Percentiles rank a stretch among this genome's conserved stretches.
Evolutionary conservation across 2,329 filamentous ascomycete genomes (phyloP).

Genomic region (Fusarium musae): DNA sequence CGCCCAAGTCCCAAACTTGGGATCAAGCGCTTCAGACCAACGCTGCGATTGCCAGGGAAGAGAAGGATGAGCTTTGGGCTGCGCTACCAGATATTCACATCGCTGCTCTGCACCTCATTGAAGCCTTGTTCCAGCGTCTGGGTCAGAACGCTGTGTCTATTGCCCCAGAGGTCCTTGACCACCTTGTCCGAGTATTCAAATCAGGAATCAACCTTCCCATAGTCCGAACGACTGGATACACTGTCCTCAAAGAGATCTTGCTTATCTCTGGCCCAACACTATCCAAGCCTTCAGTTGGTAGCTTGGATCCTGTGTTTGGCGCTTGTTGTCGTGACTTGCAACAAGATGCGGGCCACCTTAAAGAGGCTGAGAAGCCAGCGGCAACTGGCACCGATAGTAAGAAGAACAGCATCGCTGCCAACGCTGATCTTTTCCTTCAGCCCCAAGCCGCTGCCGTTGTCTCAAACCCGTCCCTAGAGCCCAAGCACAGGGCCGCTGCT

Average conservation of each 20-base stretch:
- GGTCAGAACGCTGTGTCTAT: slow-evolving; percentile 67
- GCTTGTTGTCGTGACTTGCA: slow-evolving; percentile 81
- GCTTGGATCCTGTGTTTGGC: slow-evolving; percentile 70
- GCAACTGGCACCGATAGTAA: slow-evolving; percentile 46
- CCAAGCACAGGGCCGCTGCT: slow-evolving; percentile 67
- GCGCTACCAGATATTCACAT: slow-evolving; percentile 79
- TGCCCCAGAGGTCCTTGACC: slow-evolving; percentile 74
- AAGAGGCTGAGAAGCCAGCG: slow-evolving; percentile 49
- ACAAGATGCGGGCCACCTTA: slow-evolving; percentile 61
- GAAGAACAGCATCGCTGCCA: slow-evolving; percentile 61
- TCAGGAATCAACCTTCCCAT: slow-evolving; percentile 62
- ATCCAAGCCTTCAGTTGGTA: slow-evolving; percentile 71
- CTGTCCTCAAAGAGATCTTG: slow-evolving; percentile 67
- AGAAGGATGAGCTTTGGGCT: slow-evolving; percentile 82
- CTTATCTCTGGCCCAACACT: slow-evolving; percentile 72
- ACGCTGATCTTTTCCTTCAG: slow-evolving; percentile 78
- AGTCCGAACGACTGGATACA: slow-evolving; percentile 71
- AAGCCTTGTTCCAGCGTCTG: slow-evolving; percentile 67
- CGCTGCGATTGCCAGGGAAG: slow-evolving; percentile 78
- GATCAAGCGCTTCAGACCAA: slow-evolving; percentile 71
- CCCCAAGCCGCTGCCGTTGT: slow-evolving; percentile 49
- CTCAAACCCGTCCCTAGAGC: slow-evolving; percentile 51
- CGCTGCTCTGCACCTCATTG: slow-evolving; percentile 72
- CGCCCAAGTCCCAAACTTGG: slow-evolving; percentile 56
- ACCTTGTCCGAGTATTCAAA: slow-evolving; percentile 76